Conservation (phyloP, 1,139 yeast genomes). For the Kodamaea arcana region DNA sequence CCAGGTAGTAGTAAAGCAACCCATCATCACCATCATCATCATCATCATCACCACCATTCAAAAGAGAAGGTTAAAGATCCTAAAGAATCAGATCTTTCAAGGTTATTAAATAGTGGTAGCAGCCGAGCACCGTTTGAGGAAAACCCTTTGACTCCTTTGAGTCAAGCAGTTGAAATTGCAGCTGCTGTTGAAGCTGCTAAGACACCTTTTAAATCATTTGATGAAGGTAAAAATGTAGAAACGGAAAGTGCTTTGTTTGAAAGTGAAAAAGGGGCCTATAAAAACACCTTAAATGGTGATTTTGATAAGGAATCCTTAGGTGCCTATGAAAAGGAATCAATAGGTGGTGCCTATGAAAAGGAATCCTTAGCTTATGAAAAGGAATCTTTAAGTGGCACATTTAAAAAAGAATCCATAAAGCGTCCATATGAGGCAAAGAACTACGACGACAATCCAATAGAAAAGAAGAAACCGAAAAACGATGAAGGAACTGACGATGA, state of each 20-base stretch:
- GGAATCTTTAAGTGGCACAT: too few relatives aligned
- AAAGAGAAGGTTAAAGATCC: slow-evolving; percentile 9
- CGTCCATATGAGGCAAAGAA: slow-evolving; percentile 1
- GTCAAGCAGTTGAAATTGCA: slow-evolving; percentile 43
- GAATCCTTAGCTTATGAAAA: too few relatives aligned
- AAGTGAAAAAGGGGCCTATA: too few relatives aligned
- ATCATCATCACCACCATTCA: slow-evolving; percentile 27
- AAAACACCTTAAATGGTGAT: not conserved
- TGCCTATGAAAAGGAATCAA: too few relatives aligned
- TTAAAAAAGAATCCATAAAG: too few relatives aligned
- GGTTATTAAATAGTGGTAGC: slow-evolving; percentile 30
- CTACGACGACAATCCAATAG: slow-evolving; percentile 5
- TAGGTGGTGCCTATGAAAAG: too few relatives aligned
- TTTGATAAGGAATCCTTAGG: slow-evolving; percentile 7
- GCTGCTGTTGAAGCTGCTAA: slow-evolving; percentile 31
- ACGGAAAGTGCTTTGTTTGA: too few relatives aligned
- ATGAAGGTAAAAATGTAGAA: too few relatives aligned
- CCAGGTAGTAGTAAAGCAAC: slow-evolving; percentile 22
- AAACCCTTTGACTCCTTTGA: slow-evolving; percentile 33
- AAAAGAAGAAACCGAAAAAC: slow-evolving; percentile 12
- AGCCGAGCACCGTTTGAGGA: slow-evolving; percentile 2
- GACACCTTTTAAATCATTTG: slow-evolving; percentile 6
- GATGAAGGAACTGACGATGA: slow-evolving; percentile 22
- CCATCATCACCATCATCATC: slow-evolving; percentile 18
- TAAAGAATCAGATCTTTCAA: slow-evolving; percentile 40